phyloP scores from a whole-genome alignment of 257 asterid species.

The Primulina huaijiensis region DNA sequence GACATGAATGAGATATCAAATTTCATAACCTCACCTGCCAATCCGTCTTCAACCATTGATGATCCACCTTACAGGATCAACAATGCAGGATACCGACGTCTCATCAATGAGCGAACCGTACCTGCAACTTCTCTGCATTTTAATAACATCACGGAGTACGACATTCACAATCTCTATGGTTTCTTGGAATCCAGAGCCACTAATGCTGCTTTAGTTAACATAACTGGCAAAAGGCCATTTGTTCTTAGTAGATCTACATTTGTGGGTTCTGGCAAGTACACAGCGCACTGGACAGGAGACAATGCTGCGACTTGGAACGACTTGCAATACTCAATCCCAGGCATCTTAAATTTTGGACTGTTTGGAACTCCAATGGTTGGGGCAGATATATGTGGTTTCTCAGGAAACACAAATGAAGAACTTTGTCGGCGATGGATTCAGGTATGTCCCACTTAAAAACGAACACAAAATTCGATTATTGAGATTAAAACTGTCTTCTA shows the following conservation, averaged over 20 bases:
- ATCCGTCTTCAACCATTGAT: constrained; percentile 57
- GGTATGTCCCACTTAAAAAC: constrained; percentile 24
- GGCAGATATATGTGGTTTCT: constrained; percentile 90
- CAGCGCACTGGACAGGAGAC: constrained; percentile 99
- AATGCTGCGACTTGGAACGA: constrained; percentile 87
- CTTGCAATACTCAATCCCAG: constrained; percentile 63
- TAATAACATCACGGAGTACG: constrained; percentile 58
- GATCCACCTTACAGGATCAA: constrained; percentile 86
- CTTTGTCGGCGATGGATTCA: constrained; percentile 95
- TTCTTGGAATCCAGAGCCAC: constrained; percentile 76
- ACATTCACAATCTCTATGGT: constrained; percentile 80
- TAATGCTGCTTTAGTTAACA: constrained; percentile 44
- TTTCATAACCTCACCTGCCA: constrained; percentile 58
- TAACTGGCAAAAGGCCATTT: constrained; percentile 70
- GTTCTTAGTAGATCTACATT: constrained; percentile 83
- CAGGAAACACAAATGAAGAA: constrained; percentile 68
- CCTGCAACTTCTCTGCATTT: constrained; percentile 68
- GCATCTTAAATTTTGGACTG: constrained; percentile 69
- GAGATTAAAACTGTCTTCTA: background rate
- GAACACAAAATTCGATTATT: background rate
- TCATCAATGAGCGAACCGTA: constrained; percentile 51
- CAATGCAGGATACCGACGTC: constrained; percentile 44
- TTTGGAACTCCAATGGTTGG: constrained; percentile 98
- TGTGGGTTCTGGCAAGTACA: constrained; percentile 79
- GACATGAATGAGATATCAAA: constrained; percentile 93